phyloP scores from a whole-genome alignment of 768 basidiomycete genomes.

The Boletus rubescentipes region DNA sequence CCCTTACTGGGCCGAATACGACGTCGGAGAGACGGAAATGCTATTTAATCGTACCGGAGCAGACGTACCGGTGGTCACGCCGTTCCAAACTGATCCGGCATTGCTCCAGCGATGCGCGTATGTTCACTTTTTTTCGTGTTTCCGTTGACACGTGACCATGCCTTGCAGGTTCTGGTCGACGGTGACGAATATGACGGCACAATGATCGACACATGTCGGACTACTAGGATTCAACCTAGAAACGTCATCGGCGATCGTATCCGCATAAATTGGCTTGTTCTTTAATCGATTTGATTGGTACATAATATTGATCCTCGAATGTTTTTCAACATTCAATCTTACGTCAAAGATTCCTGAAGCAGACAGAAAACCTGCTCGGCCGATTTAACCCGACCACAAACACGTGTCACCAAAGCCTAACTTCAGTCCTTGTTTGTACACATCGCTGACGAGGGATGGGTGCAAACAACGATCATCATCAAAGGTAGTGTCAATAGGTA shows the following conservation, averaged over 20 bases:
- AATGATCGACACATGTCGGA: neutral
- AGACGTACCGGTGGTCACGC: neutral
- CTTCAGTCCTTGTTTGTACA: no score
- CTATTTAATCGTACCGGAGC: slow-evolving; percentile 12
- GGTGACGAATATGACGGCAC: slow-evolving; percentile 7
- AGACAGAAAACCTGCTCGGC: no score
- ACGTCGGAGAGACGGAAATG: slow-evolving; percentile 11
- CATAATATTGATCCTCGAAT: neutral
- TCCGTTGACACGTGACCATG: neutral
- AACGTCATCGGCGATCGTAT: no score
- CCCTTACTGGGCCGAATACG: slow-evolving; percentile 11
- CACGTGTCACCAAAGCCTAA: no score
- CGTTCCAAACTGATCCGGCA: neutral
- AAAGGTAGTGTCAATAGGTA: neutral
- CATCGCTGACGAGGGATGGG: no score
- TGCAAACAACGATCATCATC: neutral
- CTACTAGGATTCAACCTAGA: no score
- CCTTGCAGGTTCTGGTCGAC: slow-evolving; percentile 15
- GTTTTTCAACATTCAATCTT: no score
- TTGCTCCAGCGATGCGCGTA: slow-evolving; percentile 14
- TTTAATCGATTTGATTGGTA: no score
- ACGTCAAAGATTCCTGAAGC: no score
- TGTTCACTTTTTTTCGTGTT: neutral
- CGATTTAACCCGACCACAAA: no score
- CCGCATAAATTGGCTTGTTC: neutral